Percentiles rank a stretch among this genome's conserved stretches.
These are phyloP conservation scores for Ceratonia siliqua DNA, from an alignment of 306 rosid species.

Conservation along the genomic window DNA sequence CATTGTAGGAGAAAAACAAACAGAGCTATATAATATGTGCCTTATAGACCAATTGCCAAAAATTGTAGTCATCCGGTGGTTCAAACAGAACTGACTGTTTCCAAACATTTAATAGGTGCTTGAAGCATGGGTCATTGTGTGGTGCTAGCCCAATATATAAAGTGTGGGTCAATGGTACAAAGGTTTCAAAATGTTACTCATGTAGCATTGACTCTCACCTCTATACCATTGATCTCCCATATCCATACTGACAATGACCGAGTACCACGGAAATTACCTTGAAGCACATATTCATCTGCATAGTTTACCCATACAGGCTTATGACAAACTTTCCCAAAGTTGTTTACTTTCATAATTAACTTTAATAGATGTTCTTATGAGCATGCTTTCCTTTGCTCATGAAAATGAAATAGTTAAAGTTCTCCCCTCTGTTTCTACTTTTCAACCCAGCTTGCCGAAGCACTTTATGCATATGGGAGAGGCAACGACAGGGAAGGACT, in stretches of 20 bases:
- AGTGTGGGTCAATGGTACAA: too few relatives aligned
- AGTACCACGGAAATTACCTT: not conserved
- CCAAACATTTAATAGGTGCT: not conserved
- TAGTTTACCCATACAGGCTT: not conserved
- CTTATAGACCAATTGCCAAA: not conserved
- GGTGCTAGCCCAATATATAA: too few relatives aligned
- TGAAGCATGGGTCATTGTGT: too few relatives aligned
- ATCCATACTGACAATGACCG: not conserved
- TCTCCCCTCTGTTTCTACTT: constrained; percentile 15
- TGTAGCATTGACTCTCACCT: not conserved
- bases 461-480: constrained; percentile 72
- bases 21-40: not conserved
- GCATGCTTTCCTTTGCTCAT: not conserved
- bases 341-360: not conserved
- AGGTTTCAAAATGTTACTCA: too few relatives aligned
- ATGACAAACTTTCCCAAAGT: not conserved
- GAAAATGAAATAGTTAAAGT: not conserved
- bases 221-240: not conserved
- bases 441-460: constrained; percentile 80
- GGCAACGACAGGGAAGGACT: constrained; percentile 57
- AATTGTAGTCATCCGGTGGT: not conserved
- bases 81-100: not conserved
- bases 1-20: not conserved
- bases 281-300: not conserved
- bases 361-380: not conserved